These are phyloP conservation scores for Candolleomyces eurysporus DNA, from an alignment of 768 basidiomycete genomes.

Conservation along the genomic window DNA sequence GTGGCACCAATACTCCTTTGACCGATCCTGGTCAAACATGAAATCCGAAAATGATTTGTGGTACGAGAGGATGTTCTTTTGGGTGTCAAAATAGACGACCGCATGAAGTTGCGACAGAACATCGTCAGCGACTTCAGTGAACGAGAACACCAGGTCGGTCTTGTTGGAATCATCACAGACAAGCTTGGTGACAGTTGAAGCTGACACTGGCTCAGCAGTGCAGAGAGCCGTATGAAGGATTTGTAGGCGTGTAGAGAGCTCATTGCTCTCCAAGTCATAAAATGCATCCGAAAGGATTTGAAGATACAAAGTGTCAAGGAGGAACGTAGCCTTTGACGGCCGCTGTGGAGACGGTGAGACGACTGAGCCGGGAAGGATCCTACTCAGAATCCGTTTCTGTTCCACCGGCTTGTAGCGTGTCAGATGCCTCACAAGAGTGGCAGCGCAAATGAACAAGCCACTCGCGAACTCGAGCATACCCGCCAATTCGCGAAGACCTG, in stretches of 20 bases:
- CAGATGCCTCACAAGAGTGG: conserved; percentile 22
- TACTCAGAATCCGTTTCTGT: neutral
- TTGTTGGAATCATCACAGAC: conserved; percentile 3
- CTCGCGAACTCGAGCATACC: conserved; percentile 13
- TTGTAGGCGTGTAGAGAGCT: conserved; percentile 4
- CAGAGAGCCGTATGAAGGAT: conserved; percentile 22
- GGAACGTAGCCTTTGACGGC: neutral
- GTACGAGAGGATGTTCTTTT: conserved; percentile 14
- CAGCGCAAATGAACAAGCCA: conserved; percentile 28
- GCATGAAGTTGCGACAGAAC: conserved; percentile 12
- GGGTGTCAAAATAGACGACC: conserved; percentile 17
- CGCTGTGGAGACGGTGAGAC: neutral
- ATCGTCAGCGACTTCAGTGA: neutral
- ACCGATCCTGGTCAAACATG: conserved; percentile 13
- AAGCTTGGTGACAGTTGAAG: conserved; percentile 13
- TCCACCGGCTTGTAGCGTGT: neutral
- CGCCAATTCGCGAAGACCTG: neutral
- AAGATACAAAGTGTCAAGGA: conserved; percentile 14
- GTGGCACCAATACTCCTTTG: conserved; percentile 12
- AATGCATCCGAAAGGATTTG: conserved; percentile 16
- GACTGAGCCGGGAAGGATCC: neutral
- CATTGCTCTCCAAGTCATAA: conserved; percentile 4
- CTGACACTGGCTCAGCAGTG: conserved; percentile 14
- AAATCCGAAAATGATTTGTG: conserved; percentile 22
- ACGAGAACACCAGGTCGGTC: neutral